Conservation (phyloP, 148 eudicot genomes). For the Hydrangea macrophylla region DNA sequence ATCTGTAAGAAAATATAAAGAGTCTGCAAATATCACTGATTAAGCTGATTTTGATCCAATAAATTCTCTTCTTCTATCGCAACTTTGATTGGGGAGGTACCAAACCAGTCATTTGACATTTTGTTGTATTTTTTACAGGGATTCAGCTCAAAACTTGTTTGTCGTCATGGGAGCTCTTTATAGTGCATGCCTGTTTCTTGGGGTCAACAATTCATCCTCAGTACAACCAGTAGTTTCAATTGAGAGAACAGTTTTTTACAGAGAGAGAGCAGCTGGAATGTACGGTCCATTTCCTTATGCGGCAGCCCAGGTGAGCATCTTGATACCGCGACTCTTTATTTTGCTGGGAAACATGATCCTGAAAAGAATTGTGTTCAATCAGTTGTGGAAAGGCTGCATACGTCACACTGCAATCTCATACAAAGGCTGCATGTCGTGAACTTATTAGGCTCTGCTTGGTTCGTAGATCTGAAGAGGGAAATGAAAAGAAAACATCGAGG, state of each 20-base stretch:
- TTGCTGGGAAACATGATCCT: not conserved
- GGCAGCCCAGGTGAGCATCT: conserved; percentile 62
- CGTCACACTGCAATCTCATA: no score
- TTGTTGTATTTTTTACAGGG: conserved; percentile 40
- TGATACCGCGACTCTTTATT: not conserved
- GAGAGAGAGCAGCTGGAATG: conserved; percentile 97
- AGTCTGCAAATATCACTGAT: not conserved
- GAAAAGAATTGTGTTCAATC: not conserved
- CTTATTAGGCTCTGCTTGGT: no score
- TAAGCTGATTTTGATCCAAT: not conserved
- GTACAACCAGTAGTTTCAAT: conserved; percentile 84
- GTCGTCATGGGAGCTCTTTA: conserved; percentile 71
- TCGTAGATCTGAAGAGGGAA: no score
- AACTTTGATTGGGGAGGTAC: not conserved
- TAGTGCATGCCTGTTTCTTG: conserved; percentile 65
- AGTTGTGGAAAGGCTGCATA: not conserved
- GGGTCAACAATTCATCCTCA: conserved; percentile 73
- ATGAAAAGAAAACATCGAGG: no score
- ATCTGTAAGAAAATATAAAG: not conserved
- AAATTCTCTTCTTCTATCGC: not conserved
- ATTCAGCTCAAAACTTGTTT: conserved; percentile 45
- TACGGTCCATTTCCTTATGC: conserved; percentile 81
- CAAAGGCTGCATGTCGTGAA: no score
- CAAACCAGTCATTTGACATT: not conserved
- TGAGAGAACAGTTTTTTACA: conserved; percentile 85